A percentile compares a stretch with the other conserved stretches of the same genome.
phyloP scores from a whole-genome alignment of 192 early-diverging fungal species.

The Diversispora epigaea region DNA sequence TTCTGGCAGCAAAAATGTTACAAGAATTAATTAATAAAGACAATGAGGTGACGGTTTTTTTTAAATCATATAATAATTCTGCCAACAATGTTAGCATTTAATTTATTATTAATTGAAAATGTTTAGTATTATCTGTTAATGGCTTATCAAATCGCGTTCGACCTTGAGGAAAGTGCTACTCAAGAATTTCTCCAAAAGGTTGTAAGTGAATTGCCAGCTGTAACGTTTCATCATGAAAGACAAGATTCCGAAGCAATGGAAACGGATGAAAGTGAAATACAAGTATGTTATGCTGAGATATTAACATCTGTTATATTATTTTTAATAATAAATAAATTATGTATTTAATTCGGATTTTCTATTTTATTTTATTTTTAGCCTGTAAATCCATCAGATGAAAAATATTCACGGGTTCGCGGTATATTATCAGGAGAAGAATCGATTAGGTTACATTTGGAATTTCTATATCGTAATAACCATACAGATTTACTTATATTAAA shows the following conservation, averaged over 20 bases:
- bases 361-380: slow-evolving; percentile 7
- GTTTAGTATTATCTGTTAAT: slow-evolving; percentile 62
- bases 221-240: slow-evolving; percentile 27
- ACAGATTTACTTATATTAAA: slow-evolving; percentile 96
- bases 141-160: slow-evolving; percentile 98
- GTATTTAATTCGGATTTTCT: not conserved
- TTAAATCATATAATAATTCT: no score
- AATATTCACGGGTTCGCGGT: slow-evolving; percentile 62
- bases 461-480: slow-evolving; percentile 93
- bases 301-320: slow-evolving; percentile 1
- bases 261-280: slow-evolving; percentile 27
- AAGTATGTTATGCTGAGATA: not conserved
- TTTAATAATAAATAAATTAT: not conserved
- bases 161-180: slow-evolving; percentile 93
- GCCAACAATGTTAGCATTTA: not conserved
- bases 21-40: slow-evolving; percentile 61
- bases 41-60: slow-evolving; percentile 48
- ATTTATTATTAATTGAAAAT: not conserved
- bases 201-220: slow-evolving; percentile 54
- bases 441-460: slow-evolving; percentile 92
- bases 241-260: slow-evolving; percentile 20
- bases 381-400: slow-evolving; percentile 22
- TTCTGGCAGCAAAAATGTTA: slow-evolving; percentile 72
- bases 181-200: slow-evolving; percentile 95
- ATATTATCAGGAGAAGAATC: slow-evolving; percentile 91